These are phyloP conservation scores for Leucosporidium creatinivorum DNA, from an alignment of 768 basidiomycete species.

Conservation along the genomic window DNA sequence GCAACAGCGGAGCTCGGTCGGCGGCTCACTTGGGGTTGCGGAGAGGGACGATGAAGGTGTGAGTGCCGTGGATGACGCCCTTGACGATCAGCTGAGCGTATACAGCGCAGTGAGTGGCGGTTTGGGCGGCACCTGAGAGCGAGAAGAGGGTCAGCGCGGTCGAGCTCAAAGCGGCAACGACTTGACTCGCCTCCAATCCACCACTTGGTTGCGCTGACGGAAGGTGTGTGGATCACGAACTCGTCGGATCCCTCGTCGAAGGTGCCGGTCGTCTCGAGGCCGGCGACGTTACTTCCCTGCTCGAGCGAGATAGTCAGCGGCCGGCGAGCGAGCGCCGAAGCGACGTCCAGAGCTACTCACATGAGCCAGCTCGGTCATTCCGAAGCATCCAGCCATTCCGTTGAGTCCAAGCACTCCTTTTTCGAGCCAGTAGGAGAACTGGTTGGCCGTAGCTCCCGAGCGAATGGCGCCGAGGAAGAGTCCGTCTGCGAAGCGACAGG, in stretches of 20 bases:
- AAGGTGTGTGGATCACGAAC: constrained; percentile 47
- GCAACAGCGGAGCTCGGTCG: not conserved
- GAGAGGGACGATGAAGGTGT: constrained; percentile 47
- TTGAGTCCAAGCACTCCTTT: constrained; percentile 45
- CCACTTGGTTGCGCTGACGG: constrained; percentile 47
- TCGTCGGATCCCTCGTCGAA: constrained; percentile 45
- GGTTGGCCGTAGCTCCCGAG: constrained; percentile 44
- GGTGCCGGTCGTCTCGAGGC: constrained; percentile 47
- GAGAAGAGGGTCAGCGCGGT: not conserved
- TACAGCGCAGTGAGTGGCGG: constrained; percentile 46
- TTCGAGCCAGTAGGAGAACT: constrained; percentile 46
- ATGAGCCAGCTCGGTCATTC: constrained; percentile 37
- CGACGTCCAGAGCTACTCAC: not conserved
- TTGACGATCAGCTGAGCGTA: constrained; percentile 46
- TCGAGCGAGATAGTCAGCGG: constrained; percentile 5
- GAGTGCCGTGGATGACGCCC: constrained; percentile 45
- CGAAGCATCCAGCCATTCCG: constrained; percentile 45
- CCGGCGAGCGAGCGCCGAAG: not conserved
- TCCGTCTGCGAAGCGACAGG: not conserved
- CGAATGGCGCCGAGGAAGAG: constrained; percentile 44
- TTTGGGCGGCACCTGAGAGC: constrained; percentile 41
- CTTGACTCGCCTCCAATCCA: constrained; percentile 45
- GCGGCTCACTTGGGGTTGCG: constrained; percentile 38
- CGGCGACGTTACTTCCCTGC: constrained; percentile 46
- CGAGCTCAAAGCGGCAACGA: not conserved